These are phyloP conservation scores for Chlorella sp. DNA, from an alignment of 139 green algal species.

Conservation along the genomic window DNA sequence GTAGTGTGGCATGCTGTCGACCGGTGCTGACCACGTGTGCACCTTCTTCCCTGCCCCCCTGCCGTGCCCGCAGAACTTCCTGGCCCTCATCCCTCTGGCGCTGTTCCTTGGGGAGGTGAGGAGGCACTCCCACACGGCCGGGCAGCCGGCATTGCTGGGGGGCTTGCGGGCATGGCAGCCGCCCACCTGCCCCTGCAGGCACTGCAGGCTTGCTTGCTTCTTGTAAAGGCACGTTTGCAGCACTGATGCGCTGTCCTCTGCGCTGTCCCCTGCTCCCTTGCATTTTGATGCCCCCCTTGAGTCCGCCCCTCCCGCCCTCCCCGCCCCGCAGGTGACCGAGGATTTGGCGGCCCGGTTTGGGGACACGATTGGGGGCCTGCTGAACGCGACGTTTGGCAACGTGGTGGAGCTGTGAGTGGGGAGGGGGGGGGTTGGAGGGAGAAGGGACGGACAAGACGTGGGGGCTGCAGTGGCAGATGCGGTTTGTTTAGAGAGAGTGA, in stretches of 20 bases:
- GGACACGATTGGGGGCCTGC: slow-evolving; percentile 71
- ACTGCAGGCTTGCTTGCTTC: too few relatives aligned
- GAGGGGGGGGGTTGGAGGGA: background rate
- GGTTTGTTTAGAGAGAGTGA: background rate
- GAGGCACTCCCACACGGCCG: too few relatives aligned
- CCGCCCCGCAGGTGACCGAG: slow-evolving; percentile 79
- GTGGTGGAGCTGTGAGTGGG: slow-evolving; percentile 83
- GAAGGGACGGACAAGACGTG: too few relatives aligned
- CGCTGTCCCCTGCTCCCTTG: background rate
- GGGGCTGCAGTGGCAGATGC: background rate
- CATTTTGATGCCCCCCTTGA: background rate
- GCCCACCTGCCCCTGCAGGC: too few relatives aligned
- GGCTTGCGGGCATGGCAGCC: background rate
- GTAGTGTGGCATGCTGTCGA: too few relatives aligned
- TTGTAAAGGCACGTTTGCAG: too few relatives aligned
- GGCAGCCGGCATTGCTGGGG: background rate
- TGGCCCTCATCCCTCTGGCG: slow-evolving; percentile 82
- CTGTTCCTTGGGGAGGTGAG: slow-evolving; percentile 84
- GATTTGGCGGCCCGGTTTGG: slow-evolving; percentile 85
- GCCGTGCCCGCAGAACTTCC: slow-evolving; percentile 91
- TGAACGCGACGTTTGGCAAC: slow-evolving; percentile 96
- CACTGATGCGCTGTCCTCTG: too few relatives aligned
- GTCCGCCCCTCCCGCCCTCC: too few relatives aligned
- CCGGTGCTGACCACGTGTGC: too few relatives aligned
- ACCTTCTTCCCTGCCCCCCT: too few relatives aligned